Percentiles rank a stretch among this genome's conserved stretches.
Conservation (phyloP, 2,329 filamentous ascomycete genomes). For the Calonectria ilicicola region DNA sequence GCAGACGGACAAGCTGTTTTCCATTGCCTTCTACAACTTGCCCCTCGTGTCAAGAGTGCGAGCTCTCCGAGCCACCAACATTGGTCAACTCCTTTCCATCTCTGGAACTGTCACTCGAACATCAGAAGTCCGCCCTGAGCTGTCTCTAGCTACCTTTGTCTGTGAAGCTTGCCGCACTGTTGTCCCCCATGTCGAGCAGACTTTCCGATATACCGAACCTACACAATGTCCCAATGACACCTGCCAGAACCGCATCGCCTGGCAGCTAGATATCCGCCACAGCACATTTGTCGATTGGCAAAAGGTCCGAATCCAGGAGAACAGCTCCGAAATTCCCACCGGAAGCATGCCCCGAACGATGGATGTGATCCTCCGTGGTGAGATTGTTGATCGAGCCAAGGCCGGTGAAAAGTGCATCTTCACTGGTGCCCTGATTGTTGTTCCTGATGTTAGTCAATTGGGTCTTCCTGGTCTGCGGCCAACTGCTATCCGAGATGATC, state of each 20-base stretch:
- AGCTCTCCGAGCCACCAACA: conserved; percentile 87
- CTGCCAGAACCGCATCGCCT: conserved; percentile 91
- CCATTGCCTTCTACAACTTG: conserved; percentile 92
- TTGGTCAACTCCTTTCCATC: conserved; percentile 93
- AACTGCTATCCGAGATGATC: conserved; percentile 86
- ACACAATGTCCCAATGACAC: conserved; percentile 91
- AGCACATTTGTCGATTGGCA: conserved; percentile 99
- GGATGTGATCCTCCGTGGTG: conserved; percentile 94
- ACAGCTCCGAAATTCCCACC: conserved; percentile 97
- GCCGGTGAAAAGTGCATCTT: conserved; percentile 99
- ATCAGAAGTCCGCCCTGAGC: conserved; percentile 94
- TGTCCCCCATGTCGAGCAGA: conserved; percentile 94
- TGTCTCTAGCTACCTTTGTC: conserved; percentile 91
- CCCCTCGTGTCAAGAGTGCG: conserved; percentile 88
- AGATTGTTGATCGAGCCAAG: conserved; percentile 97
- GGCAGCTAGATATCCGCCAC: conserved; percentile 95
- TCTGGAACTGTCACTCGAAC: conserved; percentile 97
- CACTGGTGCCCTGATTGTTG: conserved; percentile 94
- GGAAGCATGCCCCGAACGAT: conserved; percentile 99
- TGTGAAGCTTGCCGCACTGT: conserved; percentile 90
- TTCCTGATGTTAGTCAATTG: conserved; percentile 96
- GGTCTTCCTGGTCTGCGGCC: conserved; percentile 87
- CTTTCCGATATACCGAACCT: conserved; percentile 96
- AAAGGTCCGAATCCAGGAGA: conserved; percentile 97
- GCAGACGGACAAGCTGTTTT: conserved; percentile 96